phyloP scores from a whole-genome alignment of 1,284 basidiomycete species.

The Anthracocystis walkeri region DNA sequence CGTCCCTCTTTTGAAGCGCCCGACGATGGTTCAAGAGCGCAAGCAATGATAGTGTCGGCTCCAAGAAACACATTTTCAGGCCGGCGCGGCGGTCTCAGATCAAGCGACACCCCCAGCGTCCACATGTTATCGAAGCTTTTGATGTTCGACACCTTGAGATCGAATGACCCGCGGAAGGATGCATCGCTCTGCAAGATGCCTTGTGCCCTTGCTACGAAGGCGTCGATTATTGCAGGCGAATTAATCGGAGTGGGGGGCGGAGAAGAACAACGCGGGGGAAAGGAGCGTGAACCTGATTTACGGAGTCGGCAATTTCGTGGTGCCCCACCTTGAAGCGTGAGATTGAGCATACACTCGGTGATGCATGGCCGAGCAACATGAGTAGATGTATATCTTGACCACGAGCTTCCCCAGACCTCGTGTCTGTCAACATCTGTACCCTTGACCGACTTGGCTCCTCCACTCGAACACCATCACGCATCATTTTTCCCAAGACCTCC shows the following conservation, averaged over 20 bases:
- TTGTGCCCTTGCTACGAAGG: no score
- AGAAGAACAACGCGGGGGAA: slow-evolving; percentile 10
- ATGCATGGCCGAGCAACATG: neutral
- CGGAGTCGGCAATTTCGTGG: slow-evolving; percentile 3
- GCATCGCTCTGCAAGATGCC: no score
- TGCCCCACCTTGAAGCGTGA: slow-evolving; percentile 4
- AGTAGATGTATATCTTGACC: neutral
- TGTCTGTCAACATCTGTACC: neutral
- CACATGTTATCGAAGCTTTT: no score
- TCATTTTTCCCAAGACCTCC: neutral
- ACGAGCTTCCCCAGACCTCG: neutral
- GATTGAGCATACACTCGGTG: neutral
- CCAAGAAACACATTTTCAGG: no score
- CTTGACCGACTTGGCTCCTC: no score
- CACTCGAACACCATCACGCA: neutral
- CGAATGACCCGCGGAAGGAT: no score
- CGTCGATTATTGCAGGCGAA: slow-evolving; percentile 11
- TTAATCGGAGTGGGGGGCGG: slow-evolving; percentile 38
- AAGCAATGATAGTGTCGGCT: no score
- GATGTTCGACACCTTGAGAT: no score
- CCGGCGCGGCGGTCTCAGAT: no score
- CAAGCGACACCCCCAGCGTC: no score
- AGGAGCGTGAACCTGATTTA: neutral
- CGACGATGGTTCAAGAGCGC: no score
- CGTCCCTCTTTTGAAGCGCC: no score